Evolutionary conservation across 2,329 filamentous ascomycete species (phyloP).

Genomic region (Exophiala sp.): DNA sequence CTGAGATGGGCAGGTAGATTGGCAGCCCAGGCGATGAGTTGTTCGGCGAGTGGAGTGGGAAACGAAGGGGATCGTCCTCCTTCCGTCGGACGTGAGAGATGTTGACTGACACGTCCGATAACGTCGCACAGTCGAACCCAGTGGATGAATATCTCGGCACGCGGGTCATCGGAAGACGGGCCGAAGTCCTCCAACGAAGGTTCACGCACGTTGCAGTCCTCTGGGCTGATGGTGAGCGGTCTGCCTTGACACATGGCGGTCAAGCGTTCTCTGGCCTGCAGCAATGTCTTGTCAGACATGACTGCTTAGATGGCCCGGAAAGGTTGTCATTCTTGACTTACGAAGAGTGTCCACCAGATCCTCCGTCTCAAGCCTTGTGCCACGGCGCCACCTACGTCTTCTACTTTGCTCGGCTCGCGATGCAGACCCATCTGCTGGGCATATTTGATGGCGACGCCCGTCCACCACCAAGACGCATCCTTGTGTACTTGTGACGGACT

Average conservation of each 20-base stretch:
- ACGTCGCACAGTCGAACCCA: slow-evolving; percentile 43
- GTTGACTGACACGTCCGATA: slow-evolving; percentile 41
- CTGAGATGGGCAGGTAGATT: slow-evolving; percentile 35
- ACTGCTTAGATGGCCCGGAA: not conserved
- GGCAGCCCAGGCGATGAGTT: slow-evolving; percentile 37
- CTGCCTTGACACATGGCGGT: slow-evolving; percentile 45
- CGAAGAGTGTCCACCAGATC: slow-evolving; percentile 46
- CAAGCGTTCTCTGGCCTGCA: slow-evolving; percentile 35
- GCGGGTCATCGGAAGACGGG: slow-evolving; percentile 31
- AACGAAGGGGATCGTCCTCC: slow-evolving; percentile 17
- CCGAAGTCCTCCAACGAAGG: slow-evolving; percentile 39
- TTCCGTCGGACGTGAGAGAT: slow-evolving; percentile 31
- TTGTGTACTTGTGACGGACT: slow-evolving; percentile 37
- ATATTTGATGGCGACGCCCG: slow-evolving; percentile 42
- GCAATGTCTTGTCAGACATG: not conserved
- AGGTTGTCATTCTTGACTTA: slow-evolving; percentile 1
- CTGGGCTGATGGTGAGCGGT: slow-evolving; percentile 43
- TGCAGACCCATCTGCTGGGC: slow-evolving; percentile 47
- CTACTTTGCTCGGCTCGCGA: slow-evolving; percentile 34
- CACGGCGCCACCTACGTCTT: slow-evolving; percentile 23
- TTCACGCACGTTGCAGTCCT: slow-evolving; percentile 41
- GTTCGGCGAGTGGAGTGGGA: slow-evolving; percentile 32
- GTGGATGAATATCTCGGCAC: slow-evolving; percentile 41
- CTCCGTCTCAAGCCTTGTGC: slow-evolving; percentile 34
- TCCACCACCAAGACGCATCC: slow-evolving; percentile 48